Conservation (phyloP, 176 grass and related monocot genomes). For the Pontederia paniculata region DNA sequence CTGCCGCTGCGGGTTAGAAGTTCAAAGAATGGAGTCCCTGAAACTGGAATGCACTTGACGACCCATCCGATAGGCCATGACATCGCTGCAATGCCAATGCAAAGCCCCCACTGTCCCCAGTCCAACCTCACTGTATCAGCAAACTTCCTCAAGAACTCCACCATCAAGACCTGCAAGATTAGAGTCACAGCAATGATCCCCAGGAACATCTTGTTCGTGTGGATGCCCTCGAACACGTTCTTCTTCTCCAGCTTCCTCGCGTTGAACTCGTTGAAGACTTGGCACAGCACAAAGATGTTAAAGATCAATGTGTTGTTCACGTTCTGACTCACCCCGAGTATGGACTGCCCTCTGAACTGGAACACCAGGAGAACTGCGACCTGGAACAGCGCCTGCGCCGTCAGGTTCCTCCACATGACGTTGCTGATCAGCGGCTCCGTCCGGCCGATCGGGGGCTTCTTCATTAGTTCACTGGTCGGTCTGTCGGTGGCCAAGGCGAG, state of each 20-base stretch:
- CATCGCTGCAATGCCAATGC: conserved; percentile 50
- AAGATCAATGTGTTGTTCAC: conserved; percentile 73
- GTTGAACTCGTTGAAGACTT: conserved; percentile 98
- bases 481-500: conserved; percentile 57
- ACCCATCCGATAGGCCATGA: conserved; percentile 72
- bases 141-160: conserved; percentile 69
- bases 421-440: conserved; percentile 78
- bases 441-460: conserved; percentile 43
- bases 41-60: conserved; percentile 61
- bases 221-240: conserved; percentile 67
- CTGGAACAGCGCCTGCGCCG: conserved; percentile 57
- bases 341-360: conserved; percentile 30
- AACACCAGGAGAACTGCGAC: conserved; percentile 46
- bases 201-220: conserved; percentile 60
- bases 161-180: conserved; percentile 66
- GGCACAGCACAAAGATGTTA: conserved; percentile 81
- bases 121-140: conserved; percentile 63
- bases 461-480: conserved; percentile 48
- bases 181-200: conserved; percentile 48
- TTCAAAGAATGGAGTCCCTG: conserved; percentile 12
- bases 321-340: conserved; percentile 29
- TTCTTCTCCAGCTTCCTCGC: conserved; percentile 53
- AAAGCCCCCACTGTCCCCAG: conserved; percentile 54
- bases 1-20: neutral
- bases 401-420: conserved; percentile 85